These are phyloP conservation scores for Fusarium azukiicola DNA, from an alignment of 2,329 filamentous ascomycete genomes.

Conservation along the genomic window DNA sequence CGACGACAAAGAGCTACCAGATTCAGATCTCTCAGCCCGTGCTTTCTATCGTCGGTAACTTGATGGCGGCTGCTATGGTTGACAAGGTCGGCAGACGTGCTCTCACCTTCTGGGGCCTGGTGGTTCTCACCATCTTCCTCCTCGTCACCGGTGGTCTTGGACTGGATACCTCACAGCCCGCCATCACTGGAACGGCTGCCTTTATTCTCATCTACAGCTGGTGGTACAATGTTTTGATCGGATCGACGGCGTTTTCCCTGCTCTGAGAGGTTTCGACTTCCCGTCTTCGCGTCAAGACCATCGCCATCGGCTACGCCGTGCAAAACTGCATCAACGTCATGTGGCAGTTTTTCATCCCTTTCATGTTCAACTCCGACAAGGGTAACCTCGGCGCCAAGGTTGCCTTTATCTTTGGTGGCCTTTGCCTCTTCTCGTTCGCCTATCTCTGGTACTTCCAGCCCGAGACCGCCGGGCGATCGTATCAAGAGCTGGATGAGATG, in stretches of 20 bases:
- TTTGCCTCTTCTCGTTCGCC: slow-evolving; percentile 32
- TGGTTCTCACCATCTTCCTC: slow-evolving; percentile 35
- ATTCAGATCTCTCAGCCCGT: slow-evolving; percentile 29
- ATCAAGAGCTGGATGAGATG: slow-evolving; percentile 47
- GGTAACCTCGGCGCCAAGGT: slow-evolving; percentile 42
- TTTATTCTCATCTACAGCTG: slow-evolving; percentile 41
- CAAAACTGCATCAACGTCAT: slow-evolving; percentile 42
- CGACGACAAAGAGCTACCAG: slow-evolving; percentile 19
- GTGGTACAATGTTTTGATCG: slow-evolving; percentile 41
- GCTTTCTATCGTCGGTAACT: slow-evolving; percentile 29
- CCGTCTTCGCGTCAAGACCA: slow-evolving; percentile 41
- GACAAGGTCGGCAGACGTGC: slow-evolving; percentile 36
- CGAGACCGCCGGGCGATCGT: slow-evolving; percentile 46
- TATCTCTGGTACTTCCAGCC: slow-evolving; percentile 44
- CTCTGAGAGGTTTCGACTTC: slow-evolving; percentile 40
- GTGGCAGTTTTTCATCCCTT: slow-evolving; percentile 43
- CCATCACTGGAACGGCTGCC: slow-evolving; percentile 20
- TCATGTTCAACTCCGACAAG: slow-evolving; percentile 43
- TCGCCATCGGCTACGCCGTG: slow-evolving; percentile 37
- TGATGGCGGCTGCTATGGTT: slow-evolving; percentile 35
- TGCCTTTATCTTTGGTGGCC: slow-evolving; percentile 42
- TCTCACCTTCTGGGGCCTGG: slow-evolving; percentile 36
- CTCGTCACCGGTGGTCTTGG: slow-evolving; percentile 33
- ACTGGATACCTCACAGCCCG: slow-evolving; percentile 17
- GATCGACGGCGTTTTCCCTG: slow-evolving; percentile 34